Conservation (phyloP, 208 protist genomes). For the Leishmania mexicana region DNA sequence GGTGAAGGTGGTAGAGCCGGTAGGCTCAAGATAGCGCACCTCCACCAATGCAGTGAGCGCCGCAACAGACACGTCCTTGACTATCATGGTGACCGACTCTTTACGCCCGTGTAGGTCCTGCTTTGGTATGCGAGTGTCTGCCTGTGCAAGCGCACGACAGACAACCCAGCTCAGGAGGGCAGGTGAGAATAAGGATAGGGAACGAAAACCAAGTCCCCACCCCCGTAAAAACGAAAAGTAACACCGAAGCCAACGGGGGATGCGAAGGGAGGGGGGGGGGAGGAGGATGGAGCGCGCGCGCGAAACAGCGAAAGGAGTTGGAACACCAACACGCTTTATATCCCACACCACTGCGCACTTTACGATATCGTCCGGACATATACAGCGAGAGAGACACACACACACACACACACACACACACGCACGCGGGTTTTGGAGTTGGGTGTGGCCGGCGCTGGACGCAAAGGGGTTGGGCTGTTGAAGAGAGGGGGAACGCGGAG, state of each 20-base stretch:
- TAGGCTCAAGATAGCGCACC: not conserved
- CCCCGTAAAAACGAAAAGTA: too few species aligned
- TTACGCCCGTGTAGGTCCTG: not conserved
- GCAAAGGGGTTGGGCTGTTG: not conserved
- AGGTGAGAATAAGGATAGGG: not conserved
- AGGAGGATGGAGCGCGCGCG: not conserved
- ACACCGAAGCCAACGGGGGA: too few species aligned
- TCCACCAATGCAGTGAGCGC: not conserved
- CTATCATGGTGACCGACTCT: not conserved
- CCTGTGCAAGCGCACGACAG: not conserved
- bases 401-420: constrained; percentile 2
- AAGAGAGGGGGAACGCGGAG: not conserved
- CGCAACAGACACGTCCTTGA: not conserved
- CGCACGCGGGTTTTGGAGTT: not conserved
- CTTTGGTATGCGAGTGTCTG: not conserved
- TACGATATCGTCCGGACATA: too few species aligned
- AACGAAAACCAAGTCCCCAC: too few species aligned
- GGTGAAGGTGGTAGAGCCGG: not conserved
- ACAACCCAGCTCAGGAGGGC: not conserved
- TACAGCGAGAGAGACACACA: not conserved
- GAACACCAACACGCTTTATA: not conserved
- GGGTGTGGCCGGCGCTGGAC: not conserved
- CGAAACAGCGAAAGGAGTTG: not conserved
- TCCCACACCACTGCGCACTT: too few species aligned
- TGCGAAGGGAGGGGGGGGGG: too few species aligned